These are phyloP conservation scores for Gentiana dahurica DNA, from an alignment of 257 asterid genomes.

Conservation along the genomic window DNA sequence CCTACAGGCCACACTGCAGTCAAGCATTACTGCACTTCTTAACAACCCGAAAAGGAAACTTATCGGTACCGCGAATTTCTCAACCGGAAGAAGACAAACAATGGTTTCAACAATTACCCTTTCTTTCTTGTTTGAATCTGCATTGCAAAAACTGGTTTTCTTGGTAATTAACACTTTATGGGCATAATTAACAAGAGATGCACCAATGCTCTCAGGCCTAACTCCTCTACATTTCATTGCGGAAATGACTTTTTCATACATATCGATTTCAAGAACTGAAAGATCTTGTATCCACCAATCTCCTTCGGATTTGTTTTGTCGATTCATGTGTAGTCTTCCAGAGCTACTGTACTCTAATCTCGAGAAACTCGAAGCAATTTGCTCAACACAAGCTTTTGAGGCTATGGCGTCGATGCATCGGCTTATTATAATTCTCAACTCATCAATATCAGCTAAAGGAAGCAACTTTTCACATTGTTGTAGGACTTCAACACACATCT, in stretches of 20 bases:
- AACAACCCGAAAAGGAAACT: constrained; percentile 70
- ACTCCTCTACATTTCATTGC: constrained; percentile 93
- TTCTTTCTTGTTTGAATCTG: constrained; percentile 38
- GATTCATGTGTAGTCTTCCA: constrained; percentile 89
- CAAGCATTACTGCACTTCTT: constrained; percentile 73
- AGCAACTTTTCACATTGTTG: constrained; percentile 70
- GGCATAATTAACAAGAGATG: constrained; percentile 74
- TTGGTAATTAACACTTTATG: constrained; percentile 57
- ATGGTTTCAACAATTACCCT: constrained; percentile 73
- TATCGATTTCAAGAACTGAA: constrained; percentile 57
- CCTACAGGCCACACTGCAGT: constrained; percentile 57
- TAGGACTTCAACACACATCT: constrained; percentile 81
- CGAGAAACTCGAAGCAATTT: constrained; percentile 94
- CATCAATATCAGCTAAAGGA: constrained; percentile 65
- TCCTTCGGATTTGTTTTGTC: constrained; percentile 49
- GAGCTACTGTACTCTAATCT: constrained; percentile 89
- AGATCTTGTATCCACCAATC: constrained; percentile 99
- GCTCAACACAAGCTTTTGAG: constrained; percentile 92
- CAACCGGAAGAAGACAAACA: constrained; percentile 81
- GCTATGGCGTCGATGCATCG: constrained; percentile 83
- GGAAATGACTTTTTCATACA: constrained; percentile 65
- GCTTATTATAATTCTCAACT: constrained; percentile 48
- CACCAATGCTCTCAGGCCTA: constrained; percentile 87
- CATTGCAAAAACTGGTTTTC: constrained; percentile 63
- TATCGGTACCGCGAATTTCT: constrained; percentile 70